Base-by-base conservation (phyloP, 495 filamentous ascomycete genomes). In the Hypoxylon crocopeplum region DNA sequence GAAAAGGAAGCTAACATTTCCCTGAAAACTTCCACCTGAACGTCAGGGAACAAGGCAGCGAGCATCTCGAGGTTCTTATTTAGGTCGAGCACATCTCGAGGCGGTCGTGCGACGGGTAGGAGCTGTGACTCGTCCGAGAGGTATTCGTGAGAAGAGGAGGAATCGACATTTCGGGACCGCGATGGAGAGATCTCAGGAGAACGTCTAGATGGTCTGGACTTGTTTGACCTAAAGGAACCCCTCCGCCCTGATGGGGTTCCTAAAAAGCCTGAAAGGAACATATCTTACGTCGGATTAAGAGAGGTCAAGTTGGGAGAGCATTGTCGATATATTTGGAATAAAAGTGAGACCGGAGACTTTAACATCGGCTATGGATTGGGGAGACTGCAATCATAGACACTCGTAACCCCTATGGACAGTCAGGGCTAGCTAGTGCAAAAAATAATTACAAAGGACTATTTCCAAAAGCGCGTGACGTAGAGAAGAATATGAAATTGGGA, bases 11-110 rank as follows among this genome's bases (percentile, higher is more conserved):
- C 74, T 27, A 98, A 83, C 79, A 97, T 84, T 69, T 96, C 92
- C 10, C 94, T 86, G 63, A 98, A 92, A n/a, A 96, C 93, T 48
- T 96, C 91, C 53, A 93, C 78, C 49, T 90, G 86, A 17, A 96
- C 79, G 71, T 96, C 86, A 5, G 94, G 94, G 61, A 98, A 98
- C 2, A 97, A 79, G 5, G 80, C 81, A 2, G 85, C 84, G 8
- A 98, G 82, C 1, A 78, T 79, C 27, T 85, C 81, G 46, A 98
- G 83, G 34, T 86, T 82, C 11, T 78, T 72, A 72, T 98, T 98
- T 16, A 97, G 76, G 30, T 89, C 86, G 33, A 82, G 77, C 17
- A 93, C 82, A 47, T 86, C 78, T 21, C 75, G 77, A 13, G 81
- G 72, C n/a, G 86, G 81, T 50, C 71, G 64, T 3, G 68, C 57